Conservation (phyloP, 805 yeast species). For the Kodamaea leandrae region DNA sequence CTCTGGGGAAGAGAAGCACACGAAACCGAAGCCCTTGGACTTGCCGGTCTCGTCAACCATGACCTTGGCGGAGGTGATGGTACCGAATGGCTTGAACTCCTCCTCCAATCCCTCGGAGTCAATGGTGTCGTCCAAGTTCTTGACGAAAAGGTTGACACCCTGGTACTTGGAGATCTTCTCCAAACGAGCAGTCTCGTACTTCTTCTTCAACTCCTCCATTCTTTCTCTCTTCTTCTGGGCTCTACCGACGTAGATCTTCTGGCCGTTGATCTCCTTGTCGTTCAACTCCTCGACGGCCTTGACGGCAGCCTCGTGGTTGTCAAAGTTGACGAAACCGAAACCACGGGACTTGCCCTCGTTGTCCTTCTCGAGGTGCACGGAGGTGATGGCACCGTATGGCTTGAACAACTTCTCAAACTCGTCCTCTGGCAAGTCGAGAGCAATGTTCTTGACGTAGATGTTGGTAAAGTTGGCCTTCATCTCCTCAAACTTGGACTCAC, state of each 20-base stretch:
- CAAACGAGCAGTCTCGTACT: conserved; percentile 86
- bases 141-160: conserved; percentile 95
- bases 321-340: conserved; percentile 93
- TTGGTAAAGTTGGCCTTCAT: conserved; percentile 92
- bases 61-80: conserved; percentile 93
- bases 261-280: conserved; percentile 81
- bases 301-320: conserved; percentile 80
- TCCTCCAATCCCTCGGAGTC: conserved; percentile 89
- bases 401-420: conserved; percentile 71
- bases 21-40: conserved; percentile 98
- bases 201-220: conserved; percentile 90
- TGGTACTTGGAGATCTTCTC: conserved; percentile 93
- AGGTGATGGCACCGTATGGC: conserved; percentile 77
- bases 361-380: conserved; percentile 76
- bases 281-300: conserved; percentile 91
- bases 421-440: conserved; percentile 63
- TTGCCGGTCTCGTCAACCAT: conserved; percentile 94
- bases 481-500: conserved; percentile 89
- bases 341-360: conserved; percentile 89
- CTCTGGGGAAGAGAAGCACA: conserved; percentile 95
- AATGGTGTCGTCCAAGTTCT: conserved; percentile 91
- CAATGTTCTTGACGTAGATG: conserved; percentile 90
- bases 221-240: conserved; percentile 99
- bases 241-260: conserved; percentile 91
- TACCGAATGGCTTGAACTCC: conserved; percentile 90